Base-by-base conservation (phyloP, 306 rosid genomes). In the Medicago arabica region DNA sequence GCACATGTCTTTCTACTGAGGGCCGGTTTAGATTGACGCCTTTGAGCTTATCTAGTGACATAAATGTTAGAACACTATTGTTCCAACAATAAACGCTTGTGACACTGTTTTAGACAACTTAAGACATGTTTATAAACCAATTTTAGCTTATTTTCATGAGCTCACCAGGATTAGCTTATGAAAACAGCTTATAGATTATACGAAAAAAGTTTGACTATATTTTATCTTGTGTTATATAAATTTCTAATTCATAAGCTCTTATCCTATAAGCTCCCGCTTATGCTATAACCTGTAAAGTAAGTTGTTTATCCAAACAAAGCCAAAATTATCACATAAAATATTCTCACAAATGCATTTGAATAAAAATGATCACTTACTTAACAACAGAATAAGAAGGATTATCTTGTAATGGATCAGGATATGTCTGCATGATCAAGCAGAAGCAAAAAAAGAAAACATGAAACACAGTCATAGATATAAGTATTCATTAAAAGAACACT, bases 301-400 rank as follows among this genome's bases (percentile, higher is more conserved):
- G 15, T 0, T 43, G 5, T 11, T 43, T 10, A 3, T 43, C 15
- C 49, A 43, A 43, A 2, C 49, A 43, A 4, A 43, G 6, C 49
- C 7, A 13, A 16, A 53, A 51, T 51, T 21, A 14, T 17, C 25
- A 39, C n/a, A 64, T 18, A 40, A 36, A 64, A 64, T 38, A 39
- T 38, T 10, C 4, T 8, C 0, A 8, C 31, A 39, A 36, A 65
- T 65, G 8, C 31, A 31, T 40, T 17, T 5, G 3, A 39, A 21
- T 60, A 6, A 55, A 44, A 62, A 40, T 31, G 28, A 44, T 58
- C 64, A 58, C 92, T 78, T 76, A 95, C 97, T 89, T 90, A 14
- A 95, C 98, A 28, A 89, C 98, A n/a, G 97, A 85, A 77, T 90
- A 95, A 0, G 91, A 93, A 50, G 97, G 92, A 82, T 92, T 95